phyloP scores from a whole-genome alignment of 2,329 filamentous ascomycete species.

The Trichoderma sp. region DNA sequence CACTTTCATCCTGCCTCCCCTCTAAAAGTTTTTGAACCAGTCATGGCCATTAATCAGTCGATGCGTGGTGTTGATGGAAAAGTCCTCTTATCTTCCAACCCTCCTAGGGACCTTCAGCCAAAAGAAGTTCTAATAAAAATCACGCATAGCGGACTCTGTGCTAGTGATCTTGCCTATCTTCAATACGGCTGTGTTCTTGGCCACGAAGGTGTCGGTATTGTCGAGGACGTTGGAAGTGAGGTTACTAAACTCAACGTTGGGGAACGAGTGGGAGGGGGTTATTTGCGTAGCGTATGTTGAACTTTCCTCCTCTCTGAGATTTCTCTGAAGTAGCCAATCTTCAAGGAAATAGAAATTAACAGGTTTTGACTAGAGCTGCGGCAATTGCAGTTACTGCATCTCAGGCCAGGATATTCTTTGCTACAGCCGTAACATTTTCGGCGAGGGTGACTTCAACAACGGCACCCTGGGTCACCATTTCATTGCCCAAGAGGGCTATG shows the following conservation, averaged over 20 bases:
- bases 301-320: background rate
- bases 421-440: conserved; percentile 20
- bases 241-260: conserved; percentile 34
- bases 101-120: background rate
- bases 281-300: background rate
- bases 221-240: conserved; percentile 43
- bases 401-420: conserved; percentile 22
- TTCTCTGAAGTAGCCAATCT: background rate
- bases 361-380: conserved; percentile 50
- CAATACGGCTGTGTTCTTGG: conserved; percentile 38
- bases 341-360: background rate
- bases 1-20: background rate
- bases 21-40: background rate
- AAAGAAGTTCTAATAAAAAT: background rate
- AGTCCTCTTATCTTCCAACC: background rate
- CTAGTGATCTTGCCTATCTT: background rate
- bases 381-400: conserved; percentile 47
- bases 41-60: background rate
- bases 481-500: background rate
- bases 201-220: conserved; percentile 50
- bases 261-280: background rate
- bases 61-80: background rate
- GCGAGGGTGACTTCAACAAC: conserved; percentile 19
- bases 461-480: conserved; percentile 25
- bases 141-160: background rate